These are phyloP conservation scores for Colletotrichum eleusines DNA, from an alignment of 2,329 filamentous ascomycete species.

Conservation along the genomic window DNA sequence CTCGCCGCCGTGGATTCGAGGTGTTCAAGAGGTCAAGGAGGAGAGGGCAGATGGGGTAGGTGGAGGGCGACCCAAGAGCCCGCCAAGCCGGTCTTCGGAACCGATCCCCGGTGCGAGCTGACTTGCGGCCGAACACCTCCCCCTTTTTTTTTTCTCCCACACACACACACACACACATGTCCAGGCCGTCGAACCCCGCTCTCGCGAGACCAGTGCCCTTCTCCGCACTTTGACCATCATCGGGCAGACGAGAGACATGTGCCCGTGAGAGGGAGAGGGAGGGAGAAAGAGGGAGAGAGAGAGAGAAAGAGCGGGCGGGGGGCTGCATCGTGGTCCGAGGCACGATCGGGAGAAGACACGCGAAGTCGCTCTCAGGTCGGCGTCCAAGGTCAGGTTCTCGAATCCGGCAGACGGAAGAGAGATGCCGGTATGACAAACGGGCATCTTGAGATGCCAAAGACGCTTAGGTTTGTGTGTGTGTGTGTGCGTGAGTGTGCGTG, in stretches of 20 bases:
- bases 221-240: slow-evolving; percentile 8
- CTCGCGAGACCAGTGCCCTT: not conserved
- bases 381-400: not conserved
- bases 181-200: slow-evolving; percentile 8
- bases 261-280: too few species aligned
- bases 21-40: not conserved
- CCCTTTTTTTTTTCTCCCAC: not conserved
- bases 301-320: not conserved
- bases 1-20: not conserved
- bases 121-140: not conserved
- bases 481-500: not conserved
- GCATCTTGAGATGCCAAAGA: not conserved
- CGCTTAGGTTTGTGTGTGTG: too few species aligned
- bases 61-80: not conserved
- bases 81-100: not conserved
- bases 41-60: not conserved
- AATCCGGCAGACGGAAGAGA: not conserved
- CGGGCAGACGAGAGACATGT: not conserved
- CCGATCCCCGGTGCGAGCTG: not conserved
- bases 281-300: too few species aligned
- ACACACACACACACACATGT: not conserved
- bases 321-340: not conserved
- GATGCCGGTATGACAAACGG: not conserved
- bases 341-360: not conserved
- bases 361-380: not conserved